Evolutionary conservation across 331 rosid genomes (phyloP).

Genomic region (Cydonia oblonga): DNA sequence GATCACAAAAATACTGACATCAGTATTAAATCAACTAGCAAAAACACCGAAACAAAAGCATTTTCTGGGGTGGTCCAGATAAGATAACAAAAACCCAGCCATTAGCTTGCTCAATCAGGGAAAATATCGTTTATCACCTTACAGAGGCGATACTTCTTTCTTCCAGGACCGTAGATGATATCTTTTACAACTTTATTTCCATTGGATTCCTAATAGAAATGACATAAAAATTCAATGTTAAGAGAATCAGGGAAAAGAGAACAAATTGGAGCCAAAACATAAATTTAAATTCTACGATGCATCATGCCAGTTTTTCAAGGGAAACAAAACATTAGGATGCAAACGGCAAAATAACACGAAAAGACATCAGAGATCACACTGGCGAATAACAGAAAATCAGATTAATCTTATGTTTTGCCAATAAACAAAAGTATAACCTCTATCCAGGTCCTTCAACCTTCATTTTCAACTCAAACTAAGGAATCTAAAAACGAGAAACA

Average conservation of each 20-base stretch:
- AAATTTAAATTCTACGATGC: background rate
- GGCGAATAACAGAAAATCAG: background rate
- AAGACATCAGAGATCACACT: background rate
- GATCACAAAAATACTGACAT: background rate
- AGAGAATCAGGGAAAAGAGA: conserved; percentile 1
- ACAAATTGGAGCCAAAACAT: background rate
- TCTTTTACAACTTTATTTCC: conserved; percentile 60
- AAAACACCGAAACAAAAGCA: background rate
- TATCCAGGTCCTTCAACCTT: no score
- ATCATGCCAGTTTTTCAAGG: background rate
- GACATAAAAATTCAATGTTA: conserved; percentile 7
- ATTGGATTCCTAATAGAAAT: conserved; percentile 46
- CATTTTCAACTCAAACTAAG: background rate
- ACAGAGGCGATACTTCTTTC: conserved; percentile 52
- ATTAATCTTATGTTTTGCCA: background rate
- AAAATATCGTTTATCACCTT: conserved; percentile 41
- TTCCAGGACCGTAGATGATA: conserved; percentile 54
- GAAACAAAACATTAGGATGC: background rate
- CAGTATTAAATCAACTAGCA: background rate
- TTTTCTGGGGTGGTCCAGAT: background rate
- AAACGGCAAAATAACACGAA: background rate
- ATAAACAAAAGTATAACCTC: background rate
- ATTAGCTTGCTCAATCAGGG: background rate
- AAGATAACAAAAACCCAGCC: background rate
- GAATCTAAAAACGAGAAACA: background rate